Evolutionary conservation across 306 rosid species (phyloP).

Genomic region (Benincasa hispida): DNA sequence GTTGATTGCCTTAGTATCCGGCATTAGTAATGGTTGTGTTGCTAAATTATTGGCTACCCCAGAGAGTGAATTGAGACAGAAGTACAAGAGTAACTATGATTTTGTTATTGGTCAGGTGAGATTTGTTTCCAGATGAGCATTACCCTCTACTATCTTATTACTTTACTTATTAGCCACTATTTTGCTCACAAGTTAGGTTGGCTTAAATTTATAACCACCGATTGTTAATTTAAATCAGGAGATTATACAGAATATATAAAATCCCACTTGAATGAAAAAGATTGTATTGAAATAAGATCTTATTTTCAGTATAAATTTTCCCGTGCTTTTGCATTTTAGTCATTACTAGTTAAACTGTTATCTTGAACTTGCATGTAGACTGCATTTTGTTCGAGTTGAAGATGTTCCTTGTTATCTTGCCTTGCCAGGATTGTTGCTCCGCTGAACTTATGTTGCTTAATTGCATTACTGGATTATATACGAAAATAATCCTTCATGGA

Average conservation of each 20-base stretch:
- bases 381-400: not conserved
- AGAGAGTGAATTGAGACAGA: conserved; percentile 55
- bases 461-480: not conserved
- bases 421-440: not conserved
- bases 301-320: not conserved
- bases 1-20: conserved; percentile 76
- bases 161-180: not conserved
- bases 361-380: not conserved
- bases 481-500: not conserved
- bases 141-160: not conserved
- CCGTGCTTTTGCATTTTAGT: not conserved
- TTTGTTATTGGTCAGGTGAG: conserved; percentile 79
- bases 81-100: conserved; percentile 74
- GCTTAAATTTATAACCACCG: not conserved
- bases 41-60: conserved; percentile 61
- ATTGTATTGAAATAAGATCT: not conserved
- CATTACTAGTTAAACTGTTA: not conserved
- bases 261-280: not conserved
- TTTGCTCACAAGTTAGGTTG: not conserved
- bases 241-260: not conserved
- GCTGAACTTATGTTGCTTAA: not conserved
- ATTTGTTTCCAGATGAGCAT: conserved; percentile 13
- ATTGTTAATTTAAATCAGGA: not conserved
- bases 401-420: not conserved
- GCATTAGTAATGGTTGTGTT: conserved; percentile 68